Base-by-base conservation (phyloP, 2,329 filamentous ascomycete genomes). In the Cladosporium sp. region DNA sequence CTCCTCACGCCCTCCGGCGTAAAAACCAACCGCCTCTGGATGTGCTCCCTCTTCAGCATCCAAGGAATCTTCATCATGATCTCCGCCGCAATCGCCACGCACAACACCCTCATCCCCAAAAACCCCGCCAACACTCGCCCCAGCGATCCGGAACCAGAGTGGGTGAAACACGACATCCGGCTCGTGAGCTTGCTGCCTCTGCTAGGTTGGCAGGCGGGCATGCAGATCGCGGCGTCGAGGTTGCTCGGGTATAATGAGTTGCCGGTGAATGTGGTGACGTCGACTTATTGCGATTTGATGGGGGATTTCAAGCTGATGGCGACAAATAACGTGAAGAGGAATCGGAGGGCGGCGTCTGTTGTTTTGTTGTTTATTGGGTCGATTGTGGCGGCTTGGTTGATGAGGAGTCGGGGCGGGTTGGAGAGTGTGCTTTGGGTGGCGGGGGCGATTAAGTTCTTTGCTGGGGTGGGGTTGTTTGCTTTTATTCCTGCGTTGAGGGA, bases 251-350 rank as follows among this genome's bases (percentile, higher is more conserved):
- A 75, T 58, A 76, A 75, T 50, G 78, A 80, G 61, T 65, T 80
- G 39, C 78, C 78, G 1, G 77, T 78, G 1, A 77, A 75, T 42
- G 78, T 81, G 8, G 61, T 80, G 34, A 81, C 78, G n/a, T 77
- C 73, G 50, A 65, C 78, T 34, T 78, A 79, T 58, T 78, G 73
- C 59, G 78, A 80, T 58, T 58, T 80, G 19, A 70, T 77, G 58
- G 75, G 73, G 15, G 78, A 81, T 58, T 72, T 73, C 3, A 65
- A 71, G 32, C 62, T 80, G 11, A 68, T 78, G n/a, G 67, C 70
- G 3, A 61, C 71, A 24, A 63, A 72, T 11, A 80, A 80, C 54
- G 66, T 70, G 13, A 77, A 79, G 64, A 65, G 78, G 32, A 76
- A 80, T 62, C 66, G 78, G 7, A 64, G 78, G 7, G 64, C 75